Evolutionary conservation across 306 rosid genomes (phyloP).

Genomic region (Casuarina cunninghamiana): DNA sequence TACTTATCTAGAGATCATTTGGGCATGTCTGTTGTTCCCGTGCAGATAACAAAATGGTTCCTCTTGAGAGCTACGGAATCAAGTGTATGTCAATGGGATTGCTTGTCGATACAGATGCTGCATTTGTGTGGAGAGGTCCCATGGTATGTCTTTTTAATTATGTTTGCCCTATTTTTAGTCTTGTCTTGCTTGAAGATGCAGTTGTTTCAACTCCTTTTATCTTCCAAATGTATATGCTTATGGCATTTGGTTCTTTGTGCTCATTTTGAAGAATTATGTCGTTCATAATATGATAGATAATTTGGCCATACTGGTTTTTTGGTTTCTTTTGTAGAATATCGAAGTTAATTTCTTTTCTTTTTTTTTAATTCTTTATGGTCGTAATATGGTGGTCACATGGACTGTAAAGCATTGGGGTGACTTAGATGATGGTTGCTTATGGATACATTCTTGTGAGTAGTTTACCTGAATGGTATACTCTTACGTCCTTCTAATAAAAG

Average conservation of each 20-base stretch:
- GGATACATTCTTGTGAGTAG: not conserved
- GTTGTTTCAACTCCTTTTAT: not conserved
- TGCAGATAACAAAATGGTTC: constrained; percentile 90
- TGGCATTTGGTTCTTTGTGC: not conserved
- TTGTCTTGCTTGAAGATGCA: constrained; percentile 7
- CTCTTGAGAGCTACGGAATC: constrained; percentile 81
- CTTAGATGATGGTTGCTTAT: not conserved
- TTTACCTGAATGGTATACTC: not conserved
- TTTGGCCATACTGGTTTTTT: not conserved
- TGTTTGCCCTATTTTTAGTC: constrained; percentile 9
- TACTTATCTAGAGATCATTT: not conserved
- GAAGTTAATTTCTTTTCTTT: not conserved
- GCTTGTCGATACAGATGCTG: constrained; percentile 87
- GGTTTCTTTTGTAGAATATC: not conserved
- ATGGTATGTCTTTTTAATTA: constrained; percentile 58
- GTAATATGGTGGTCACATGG: not conserved
- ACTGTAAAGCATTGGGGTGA: not conserved
- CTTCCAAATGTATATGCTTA: not conserved
- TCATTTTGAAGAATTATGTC: not conserved
- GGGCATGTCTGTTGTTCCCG: constrained; percentile 26
- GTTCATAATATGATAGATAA: not conserved
- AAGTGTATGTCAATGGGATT: constrained; percentile 98
- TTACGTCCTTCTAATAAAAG: not conserved
- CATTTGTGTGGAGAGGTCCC: constrained; percentile 99
- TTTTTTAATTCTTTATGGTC: not conserved